These are phyloP conservation scores for Metarhizium anisopliae DNA, from an alignment of 2,329 filamentous ascomycete genomes.

Conservation along the genomic window DNA sequence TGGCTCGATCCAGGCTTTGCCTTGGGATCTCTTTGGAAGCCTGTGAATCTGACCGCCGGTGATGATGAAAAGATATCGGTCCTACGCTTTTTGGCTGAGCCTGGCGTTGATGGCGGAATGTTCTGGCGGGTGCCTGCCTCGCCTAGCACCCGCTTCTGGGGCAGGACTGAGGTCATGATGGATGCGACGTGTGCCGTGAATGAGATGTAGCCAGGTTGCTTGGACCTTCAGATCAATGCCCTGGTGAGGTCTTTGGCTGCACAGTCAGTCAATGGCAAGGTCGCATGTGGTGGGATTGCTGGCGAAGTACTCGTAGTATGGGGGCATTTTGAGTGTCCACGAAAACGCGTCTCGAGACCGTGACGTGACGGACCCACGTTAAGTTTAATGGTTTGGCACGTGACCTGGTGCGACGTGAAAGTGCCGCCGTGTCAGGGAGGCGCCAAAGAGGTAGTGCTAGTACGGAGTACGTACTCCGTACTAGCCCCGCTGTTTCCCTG, in stretches of 20 bases:
- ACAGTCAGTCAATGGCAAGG: neutral
- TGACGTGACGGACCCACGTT: conserved; percentile 28
- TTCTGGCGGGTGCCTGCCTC: conserved; percentile 59
- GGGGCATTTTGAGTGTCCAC: neutral
- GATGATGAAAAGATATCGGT: conserved; percentile 55
- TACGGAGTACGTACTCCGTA: too few species aligned
- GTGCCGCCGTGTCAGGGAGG: too few species aligned
- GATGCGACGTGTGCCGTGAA: neutral
- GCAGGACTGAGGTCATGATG: conserved; percentile 42
- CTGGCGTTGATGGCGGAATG: conserved; percentile 44
- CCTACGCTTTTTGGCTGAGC: conserved; percentile 64
- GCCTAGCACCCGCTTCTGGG: conserved; percentile 65
- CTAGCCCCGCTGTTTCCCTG: too few species aligned
- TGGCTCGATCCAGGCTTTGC: conserved; percentile 62
- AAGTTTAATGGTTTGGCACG: conserved; percentile 18
- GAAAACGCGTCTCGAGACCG: conserved; percentile 24
- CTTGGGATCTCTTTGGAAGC: conserved; percentile 53
- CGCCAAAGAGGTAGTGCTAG: too few species aligned
- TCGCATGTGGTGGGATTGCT: neutral
- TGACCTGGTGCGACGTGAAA: conserved; percentile 16
- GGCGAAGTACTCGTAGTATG: neutral
- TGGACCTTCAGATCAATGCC: neutral
- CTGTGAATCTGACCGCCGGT: conserved; percentile 47
- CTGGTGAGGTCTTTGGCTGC: neutral
- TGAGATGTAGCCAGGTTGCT: neutral